A percentile compares a stretch with the other conserved stretches of the same genome.
Conservation (phyloP, 2,329 filamentous ascomycete genomes). For the Thermothelomyces thermophilus region DNA sequence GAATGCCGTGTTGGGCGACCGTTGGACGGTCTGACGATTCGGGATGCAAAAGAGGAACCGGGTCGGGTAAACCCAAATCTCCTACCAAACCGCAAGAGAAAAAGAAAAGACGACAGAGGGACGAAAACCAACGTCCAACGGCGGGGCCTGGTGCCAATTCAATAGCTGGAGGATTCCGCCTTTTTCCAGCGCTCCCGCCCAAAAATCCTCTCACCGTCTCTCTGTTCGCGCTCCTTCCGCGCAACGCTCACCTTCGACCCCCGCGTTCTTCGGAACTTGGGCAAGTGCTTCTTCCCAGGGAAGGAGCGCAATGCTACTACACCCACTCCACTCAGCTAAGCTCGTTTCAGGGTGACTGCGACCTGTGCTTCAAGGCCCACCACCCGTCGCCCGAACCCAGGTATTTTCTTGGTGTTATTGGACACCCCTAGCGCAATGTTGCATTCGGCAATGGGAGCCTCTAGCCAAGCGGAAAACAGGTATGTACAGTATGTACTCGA, state of each 20-base stretch:
- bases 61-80: too few relatives aligned
- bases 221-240: not conserved
- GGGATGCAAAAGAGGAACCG: too few relatives aligned
- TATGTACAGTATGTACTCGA: too few relatives aligned
- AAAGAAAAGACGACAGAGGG: not conserved
- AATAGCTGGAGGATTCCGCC: too few relatives aligned
- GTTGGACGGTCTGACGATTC: not conserved
- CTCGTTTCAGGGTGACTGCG: conserved; percentile 15
- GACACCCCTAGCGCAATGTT: too few relatives aligned
- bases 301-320: not conserved
- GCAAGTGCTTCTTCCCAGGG: not conserved
- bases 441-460: too few relatives aligned
- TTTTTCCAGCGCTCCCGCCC: not conserved
- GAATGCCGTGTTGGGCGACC: not conserved
- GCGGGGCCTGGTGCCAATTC: not conserved
- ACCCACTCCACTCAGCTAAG: conserved; percentile 15
- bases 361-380: not conserved
- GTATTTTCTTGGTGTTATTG: too few relatives aligned
- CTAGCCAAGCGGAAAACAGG: not conserved
- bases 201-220: conserved; percentile 1
- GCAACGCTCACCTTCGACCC: not conserved
- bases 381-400: too few relatives aligned
- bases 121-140: not conserved
- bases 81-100: too few relatives aligned
- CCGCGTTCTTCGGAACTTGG: not conserved